Evolutionary conservation across 306 rosid genomes (phyloP), one percentile per base, ranked within the genome.

Genomic region (Cicer pinnatifidum): DNA sequence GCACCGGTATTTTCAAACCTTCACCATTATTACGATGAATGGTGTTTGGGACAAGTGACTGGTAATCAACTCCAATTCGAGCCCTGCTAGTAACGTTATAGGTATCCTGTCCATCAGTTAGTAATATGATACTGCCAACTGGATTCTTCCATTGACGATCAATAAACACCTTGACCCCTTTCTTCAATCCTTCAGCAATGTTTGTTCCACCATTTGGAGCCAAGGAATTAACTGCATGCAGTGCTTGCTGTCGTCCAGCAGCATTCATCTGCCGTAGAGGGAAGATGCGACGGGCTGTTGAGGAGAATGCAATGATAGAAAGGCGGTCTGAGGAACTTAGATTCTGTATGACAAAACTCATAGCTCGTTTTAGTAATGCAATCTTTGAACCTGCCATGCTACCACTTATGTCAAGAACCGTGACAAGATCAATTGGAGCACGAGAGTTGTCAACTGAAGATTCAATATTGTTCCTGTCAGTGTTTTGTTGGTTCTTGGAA

Each of bases 371-470:
- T 39, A 93, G 80, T 80, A 93, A 85, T 43, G 88, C 90, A 39
- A 93, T 89, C 87, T 93, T 93, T 43, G 98, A 85, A 48, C 98
- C 98, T 57, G 91, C 86, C 98, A 93, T 93, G 97, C 98, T 93
- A 16, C 96, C 94, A 78, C 99, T 94, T 51, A 94, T 84, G 82
- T 94, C 99, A 72, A 94, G 97, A 77, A 94, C 93, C 0, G 99
- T 91, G 48, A 94, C 96, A 56, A 94, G 96, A 69, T 94, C 99
- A 41, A 94, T 72, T 9, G 97, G 87, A 77, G 91, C 93, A 73
- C 95, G 86, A 39, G 87, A 76, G 67, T 76, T 75, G 70, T 77
- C 60, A 33, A 77, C 62, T 20, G 82, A 75, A 33, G 66, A 64
- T 53, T 46, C 75, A 35, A 65, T 23, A 41, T 47, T 78, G 69